Evolutionary conservation across 352 stramenopile genomes (phyloP).

Genomic region (Phytophthora cactorum): DNA sequence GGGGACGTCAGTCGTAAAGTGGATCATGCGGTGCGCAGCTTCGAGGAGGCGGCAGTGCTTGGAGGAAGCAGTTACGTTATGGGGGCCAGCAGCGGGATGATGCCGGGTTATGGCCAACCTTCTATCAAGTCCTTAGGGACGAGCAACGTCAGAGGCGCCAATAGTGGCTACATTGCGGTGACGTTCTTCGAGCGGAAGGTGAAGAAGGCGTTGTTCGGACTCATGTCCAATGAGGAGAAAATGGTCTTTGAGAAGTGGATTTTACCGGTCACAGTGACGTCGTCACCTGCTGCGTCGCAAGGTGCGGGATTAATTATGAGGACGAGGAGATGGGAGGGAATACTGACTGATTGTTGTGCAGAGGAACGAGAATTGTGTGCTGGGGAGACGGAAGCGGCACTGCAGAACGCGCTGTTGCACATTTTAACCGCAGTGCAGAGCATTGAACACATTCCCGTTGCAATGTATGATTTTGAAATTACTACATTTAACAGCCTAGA

Average conservation of each 20-base stretch:
- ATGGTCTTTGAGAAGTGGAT: slow-evolving; percentile 88
- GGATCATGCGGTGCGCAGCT: slow-evolving; percentile 64
- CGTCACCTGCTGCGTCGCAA: slow-evolving; percentile 48
- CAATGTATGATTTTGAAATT: slow-evolving; percentile 90
- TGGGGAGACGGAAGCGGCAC: slow-evolving; percentile 62
- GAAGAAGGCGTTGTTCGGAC: slow-evolving; percentile 83
- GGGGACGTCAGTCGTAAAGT: slow-evolving; percentile 84
- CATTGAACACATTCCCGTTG: slow-evolving; percentile 80
- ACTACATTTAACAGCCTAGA: slow-evolving; percentile 58
- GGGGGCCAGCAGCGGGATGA: slow-evolving; percentile 19
- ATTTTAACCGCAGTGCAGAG: slow-evolving; percentile 78
- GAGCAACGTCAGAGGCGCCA: slow-evolving; percentile 32
- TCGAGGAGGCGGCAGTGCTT: slow-evolving; percentile 53
- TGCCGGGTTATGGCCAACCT: slow-evolving; percentile 40
- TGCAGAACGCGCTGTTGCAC: slow-evolving; percentile 77
- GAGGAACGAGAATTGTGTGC: slow-evolving; percentile 59
- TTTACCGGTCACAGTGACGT: slow-evolving; percentile 66
- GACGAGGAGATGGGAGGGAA: neutral
- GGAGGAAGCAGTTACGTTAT: slow-evolving; percentile 31
- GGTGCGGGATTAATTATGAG: slow-evolving; percentile 22
- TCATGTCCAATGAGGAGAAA: slow-evolving; percentile 89
- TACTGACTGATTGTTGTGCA: slow-evolving; percentile 8
- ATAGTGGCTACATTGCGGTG: slow-evolving; percentile 63
- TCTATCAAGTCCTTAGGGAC: slow-evolving; percentile 11
- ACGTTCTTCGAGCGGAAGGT: slow-evolving; percentile 84